phyloP scores from a whole-genome alignment of 2,329 filamentous ascomycete genomes.

The Fusarium caatingaense region DNA sequence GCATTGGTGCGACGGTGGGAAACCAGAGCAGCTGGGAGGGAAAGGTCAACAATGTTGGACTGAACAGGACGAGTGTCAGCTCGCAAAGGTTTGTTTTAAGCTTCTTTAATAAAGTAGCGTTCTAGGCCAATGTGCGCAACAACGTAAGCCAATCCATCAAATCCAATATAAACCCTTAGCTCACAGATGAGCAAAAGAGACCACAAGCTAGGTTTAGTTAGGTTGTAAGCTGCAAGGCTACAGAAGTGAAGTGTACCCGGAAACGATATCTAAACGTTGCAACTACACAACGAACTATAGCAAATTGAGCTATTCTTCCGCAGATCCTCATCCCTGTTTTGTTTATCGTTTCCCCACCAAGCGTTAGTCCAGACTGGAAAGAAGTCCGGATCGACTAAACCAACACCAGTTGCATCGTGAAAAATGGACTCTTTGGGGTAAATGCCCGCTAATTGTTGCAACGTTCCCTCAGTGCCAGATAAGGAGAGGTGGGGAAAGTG shows the following conservation, averaged over 20 bases:
- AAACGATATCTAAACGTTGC: not conserved
- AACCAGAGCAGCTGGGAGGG: no score
- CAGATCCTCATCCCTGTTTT: not conserved
- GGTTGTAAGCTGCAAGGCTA: not conserved
- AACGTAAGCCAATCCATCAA: no score
- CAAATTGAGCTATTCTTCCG: not conserved
- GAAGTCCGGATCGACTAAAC: not conserved
- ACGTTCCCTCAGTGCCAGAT: not conserved
- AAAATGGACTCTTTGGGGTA: not conserved
- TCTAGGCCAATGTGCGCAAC: no score
- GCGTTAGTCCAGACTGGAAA: not conserved
- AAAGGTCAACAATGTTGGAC: no score
- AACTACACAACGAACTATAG: not conserved
- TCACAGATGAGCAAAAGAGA: not conserved
- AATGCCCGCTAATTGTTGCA: not conserved
- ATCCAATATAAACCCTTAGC: no score
- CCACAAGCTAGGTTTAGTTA: not conserved
- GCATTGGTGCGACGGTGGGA: no score
- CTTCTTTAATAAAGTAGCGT: not conserved
- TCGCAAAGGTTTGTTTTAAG: rapidly evolving
- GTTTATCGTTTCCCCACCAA: not conserved
- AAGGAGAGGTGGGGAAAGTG: not conserved
- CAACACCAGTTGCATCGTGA: not conserved
- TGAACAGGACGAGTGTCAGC: not conserved
- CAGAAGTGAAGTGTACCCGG: not conserved